Evolutionary conservation across 331 rosid species (phyloP), one percentile per base, ranked within the genome.

Genomic region (Quercus phellos): DNA sequence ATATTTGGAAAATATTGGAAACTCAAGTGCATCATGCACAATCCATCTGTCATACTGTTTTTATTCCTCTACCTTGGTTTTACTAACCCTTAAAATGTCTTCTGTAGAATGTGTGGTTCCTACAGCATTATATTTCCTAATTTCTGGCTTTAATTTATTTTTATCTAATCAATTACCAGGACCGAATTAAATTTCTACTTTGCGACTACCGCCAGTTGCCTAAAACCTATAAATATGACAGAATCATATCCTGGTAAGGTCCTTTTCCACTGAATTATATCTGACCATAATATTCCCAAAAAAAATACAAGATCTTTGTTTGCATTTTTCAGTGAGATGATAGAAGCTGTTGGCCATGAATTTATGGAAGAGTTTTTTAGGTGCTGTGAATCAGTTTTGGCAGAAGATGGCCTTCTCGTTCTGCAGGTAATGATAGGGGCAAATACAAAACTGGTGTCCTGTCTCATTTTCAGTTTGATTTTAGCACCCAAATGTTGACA

Each of bases 201-300:
- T 84, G 94, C 35, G 98, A 94, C 82, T 94, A 94, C 70, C 93
- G 98, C 79, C 93, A 94, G 83, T 63, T 93, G 79, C 93, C 92
- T 1, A 72, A 85, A 35, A 77, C 82, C 43, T 17, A 70, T 51
- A 89, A 82, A 87, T 94, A 81, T 19, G 93, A 94, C 80, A 83
- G 97, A 87, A 89, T 94, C 29, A 88, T 92, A 87, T 88, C 95
- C 16, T 90, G 97, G 97, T 92, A 73, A 89, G 89, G 72, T 67
- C 51, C 46, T 27, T 64, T 69, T 38, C 27, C 19, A 67, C 63
- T 27, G 64, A 76, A 30, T 21, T 61, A 30, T 73, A 12, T 63
- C 35, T 27, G 74, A 43, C 19, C 53, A 30, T 60, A 59, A 58
- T 13, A 32, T 18, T 74, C 51, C 38, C 38, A 34, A 55, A 30